phyloP scores from a whole-genome alignment of 2,329 filamentous ascomycete species.

The Ceratocystis huliohia region DNA sequence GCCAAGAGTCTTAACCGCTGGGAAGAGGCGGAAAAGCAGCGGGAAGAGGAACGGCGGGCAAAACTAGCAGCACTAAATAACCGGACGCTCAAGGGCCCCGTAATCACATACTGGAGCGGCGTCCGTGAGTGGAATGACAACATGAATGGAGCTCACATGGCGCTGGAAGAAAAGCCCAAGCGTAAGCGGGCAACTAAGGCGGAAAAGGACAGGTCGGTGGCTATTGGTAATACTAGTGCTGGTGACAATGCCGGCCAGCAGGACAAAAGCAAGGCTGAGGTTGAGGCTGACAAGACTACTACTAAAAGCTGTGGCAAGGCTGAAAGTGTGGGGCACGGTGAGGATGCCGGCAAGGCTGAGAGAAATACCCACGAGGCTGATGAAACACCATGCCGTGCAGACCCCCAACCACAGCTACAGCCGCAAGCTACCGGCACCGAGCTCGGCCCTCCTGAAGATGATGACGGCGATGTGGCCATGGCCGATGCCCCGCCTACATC shows the following conservation, averaged over 20 bases:
- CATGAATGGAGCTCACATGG: slow-evolving; percentile 53
- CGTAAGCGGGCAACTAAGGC: slow-evolving; percentile 38
- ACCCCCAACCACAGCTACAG: background rate
- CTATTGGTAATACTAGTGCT: slow-evolving; percentile 17
- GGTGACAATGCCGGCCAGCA: background rate
- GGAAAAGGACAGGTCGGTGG: slow-evolving; percentile 24
- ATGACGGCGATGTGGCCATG: slow-evolving; percentile 14
- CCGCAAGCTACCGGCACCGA: background rate
- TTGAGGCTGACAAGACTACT: background rate
- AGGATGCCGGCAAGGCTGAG: background rate
- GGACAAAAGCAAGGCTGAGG: background rate
- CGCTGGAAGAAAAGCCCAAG: slow-evolving; percentile 47
- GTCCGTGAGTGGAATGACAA: slow-evolving; percentile 68
- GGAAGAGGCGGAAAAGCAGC: slow-evolving; percentile 83
- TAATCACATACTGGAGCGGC: slow-evolving; percentile 91
- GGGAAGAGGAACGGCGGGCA: slow-evolving; percentile 69
- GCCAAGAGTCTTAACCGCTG: slow-evolving; percentile 82
- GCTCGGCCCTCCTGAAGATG: background rate
- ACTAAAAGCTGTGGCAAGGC: background rate
- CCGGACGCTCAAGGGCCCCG: slow-evolving; percentile 73
- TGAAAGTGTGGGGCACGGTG: background rate
- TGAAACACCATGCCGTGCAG: background rate
- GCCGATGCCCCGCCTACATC: slow-evolving; percentile 5
- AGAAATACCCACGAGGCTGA: background rate
- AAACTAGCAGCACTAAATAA: slow-evolving; percentile 81